These are phyloP conservation scores for Collybia sp. DNA, from an alignment of 768 basidiomycete genomes.

Conservation along the genomic window DNA sequence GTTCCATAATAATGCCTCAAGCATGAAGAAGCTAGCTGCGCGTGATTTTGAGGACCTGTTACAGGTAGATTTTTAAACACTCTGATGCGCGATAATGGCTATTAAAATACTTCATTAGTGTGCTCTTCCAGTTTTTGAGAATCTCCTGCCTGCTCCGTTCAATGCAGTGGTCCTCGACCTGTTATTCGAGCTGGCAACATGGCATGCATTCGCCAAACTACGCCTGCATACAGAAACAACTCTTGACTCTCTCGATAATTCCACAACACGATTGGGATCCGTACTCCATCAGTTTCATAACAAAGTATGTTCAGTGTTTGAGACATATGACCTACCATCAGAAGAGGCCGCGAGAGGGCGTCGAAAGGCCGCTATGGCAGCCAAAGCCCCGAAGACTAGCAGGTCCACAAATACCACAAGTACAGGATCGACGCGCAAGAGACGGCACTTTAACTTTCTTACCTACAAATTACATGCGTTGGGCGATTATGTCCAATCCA, in stretches of 20 bases:
- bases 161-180: conserved; percentile 16
- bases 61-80: conserved; percentile 18
- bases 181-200: conserved; percentile 21
- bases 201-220: conserved; percentile 31
- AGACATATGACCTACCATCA: conserved; percentile 22
- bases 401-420: conserved; percentile 1
- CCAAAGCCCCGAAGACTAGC: conserved; percentile 2
- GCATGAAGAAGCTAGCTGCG: conserved; percentile 26
- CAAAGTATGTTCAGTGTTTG: conserved; percentile 13
- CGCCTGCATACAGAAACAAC: conserved; percentile 21
- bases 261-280: conserved; percentile 17
- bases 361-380: conserved; percentile 7
- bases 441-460: conserved; percentile 12
- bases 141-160: conserved; percentile 18
- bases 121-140: conserved; percentile 31
- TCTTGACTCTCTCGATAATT: conserved; percentile 8
- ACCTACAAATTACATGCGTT: conserved; percentile 25
- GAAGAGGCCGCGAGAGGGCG: conserved; percentile 21
- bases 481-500: conserved; percentile 18
- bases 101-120: conserved; percentile 16
- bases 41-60: conserved; percentile 33
- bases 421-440: conserved; percentile 5
- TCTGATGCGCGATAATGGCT: background rate
- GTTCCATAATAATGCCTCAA: conserved; percentile 23
- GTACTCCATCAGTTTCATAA: conserved; percentile 15